Evolutionary conservation across 768 basidiomycete genomes (phyloP).

Genomic region (Coprinopsis marcescibilis): DNA sequence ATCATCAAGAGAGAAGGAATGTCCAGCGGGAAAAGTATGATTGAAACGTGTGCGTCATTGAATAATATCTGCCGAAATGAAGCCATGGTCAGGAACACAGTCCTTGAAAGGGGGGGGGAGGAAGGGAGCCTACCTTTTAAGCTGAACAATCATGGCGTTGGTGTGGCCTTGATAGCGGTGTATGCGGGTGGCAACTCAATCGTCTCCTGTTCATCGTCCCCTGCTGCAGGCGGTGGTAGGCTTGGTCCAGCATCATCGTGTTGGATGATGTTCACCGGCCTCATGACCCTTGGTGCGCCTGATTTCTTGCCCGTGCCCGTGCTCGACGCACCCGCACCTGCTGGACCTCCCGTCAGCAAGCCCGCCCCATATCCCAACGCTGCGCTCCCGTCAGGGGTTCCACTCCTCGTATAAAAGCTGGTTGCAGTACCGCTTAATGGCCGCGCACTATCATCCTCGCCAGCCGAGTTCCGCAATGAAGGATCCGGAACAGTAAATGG

Average conservation of each 20-base stretch:
- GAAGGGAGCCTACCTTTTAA: too few relatives aligned
- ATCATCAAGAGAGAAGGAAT: too few relatives aligned
- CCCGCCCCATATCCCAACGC: conserved; percentile 14
- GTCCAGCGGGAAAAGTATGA: too few relatives aligned
- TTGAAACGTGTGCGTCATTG: too few relatives aligned
- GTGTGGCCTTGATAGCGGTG: too few relatives aligned
- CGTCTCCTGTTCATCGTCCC: conserved; percentile 53
- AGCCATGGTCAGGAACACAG: too few relatives aligned
- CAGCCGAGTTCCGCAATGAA: conserved; percentile 33
- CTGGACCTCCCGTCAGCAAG: too few relatives aligned
- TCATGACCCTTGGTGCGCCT: conserved; percentile 43
- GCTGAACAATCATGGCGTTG: too few relatives aligned
- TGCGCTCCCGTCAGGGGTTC: conserved; percentile 37
- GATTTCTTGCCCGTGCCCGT: conserved; percentile 37
- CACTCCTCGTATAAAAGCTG: conserved; percentile 34
- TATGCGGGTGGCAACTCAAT: conserved; percentile 84
- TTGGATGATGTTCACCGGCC: conserved; percentile 76
- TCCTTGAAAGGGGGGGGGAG: too few relatives aligned
- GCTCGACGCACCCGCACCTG: conserved; percentile 20
- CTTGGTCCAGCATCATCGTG: conserved; percentile 78
- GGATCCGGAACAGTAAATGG: conserved; percentile 71
- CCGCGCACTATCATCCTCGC: conserved; percentile 9
- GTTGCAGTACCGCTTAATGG: conserved; percentile 36
- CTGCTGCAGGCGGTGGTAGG: conserved; percentile 20
- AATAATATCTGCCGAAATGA: too few relatives aligned